These are phyloP conservation scores for Phoma sp. DNA, from an alignment of 2,329 filamentous ascomycete genomes.

Conservation along the genomic window DNA sequence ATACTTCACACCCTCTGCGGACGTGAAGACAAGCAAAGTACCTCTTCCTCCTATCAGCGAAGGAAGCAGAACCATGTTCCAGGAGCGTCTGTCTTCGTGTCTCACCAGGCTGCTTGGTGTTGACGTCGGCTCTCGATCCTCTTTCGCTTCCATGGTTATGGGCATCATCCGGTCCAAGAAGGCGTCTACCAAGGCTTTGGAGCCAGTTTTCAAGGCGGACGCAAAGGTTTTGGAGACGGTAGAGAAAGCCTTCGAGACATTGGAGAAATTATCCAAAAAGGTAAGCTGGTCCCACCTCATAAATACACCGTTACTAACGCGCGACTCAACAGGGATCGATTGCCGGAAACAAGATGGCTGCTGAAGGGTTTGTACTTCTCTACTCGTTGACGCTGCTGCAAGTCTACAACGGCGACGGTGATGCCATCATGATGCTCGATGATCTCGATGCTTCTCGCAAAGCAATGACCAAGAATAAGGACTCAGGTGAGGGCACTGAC, in stretches of 20 bases:
- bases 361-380: constrained; percentile 76
- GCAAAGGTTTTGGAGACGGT: constrained; percentile 50
- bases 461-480: constrained; percentile 57
- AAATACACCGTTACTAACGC: constrained; percentile 11
- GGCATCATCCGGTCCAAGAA: constrained; percentile 37
- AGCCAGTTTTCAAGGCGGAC: constrained; percentile 58
- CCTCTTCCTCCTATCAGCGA: constrained; percentile 56
- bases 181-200: constrained; percentile 42
- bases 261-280: constrained; percentile 39
- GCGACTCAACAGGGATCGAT: constrained; percentile 26
- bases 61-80: constrained; percentile 58
- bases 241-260: constrained; percentile 40
- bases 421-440: constrained; percentile 80
- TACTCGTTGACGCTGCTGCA: constrained; percentile 86
- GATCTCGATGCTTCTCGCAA: constrained; percentile 81
- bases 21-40: constrained; percentile 39
- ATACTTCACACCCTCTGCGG: constrained; percentile 54
- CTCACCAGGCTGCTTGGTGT: constrained; percentile 57
- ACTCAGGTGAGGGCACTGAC: constrained; percentile 35
- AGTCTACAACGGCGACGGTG: constrained; percentile 86
- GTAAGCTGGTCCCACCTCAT: constrained; percentile 8
- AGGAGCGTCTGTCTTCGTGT: constrained; percentile 62
- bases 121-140: constrained; percentile 27
- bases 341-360: constrained; percentile 43
- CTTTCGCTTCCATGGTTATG: constrained; percentile 39